Base-by-base conservation (phyloP, 306 rosid genomes). In the Hippophae gyantsensis region DNA sequence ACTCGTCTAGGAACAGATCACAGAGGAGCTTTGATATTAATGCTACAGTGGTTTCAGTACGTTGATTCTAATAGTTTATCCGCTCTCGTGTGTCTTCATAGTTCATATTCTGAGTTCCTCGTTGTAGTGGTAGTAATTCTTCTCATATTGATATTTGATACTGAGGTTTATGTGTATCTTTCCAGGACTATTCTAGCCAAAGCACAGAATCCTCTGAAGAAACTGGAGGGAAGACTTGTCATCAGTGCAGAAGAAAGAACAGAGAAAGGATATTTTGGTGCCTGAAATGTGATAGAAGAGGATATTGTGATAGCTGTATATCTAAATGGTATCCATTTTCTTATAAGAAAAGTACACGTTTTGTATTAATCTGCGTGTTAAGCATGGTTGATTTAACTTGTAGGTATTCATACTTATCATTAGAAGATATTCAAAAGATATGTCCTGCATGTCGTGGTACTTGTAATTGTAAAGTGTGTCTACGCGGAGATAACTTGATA, bases 371-470 rank as follows among this genome's bases (percentile, higher is more conserved):
- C 57, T 43, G 46, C 42, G 12, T 66, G 63, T 56, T 56, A 48
- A 62, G 41, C 64, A 68, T 58, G 62, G 61, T 56, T 60, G 60
- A 52, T 63, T 67, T 49, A 67, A 68, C 70, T 27, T 58, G 54
- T 72, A 93, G 99, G 84, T 93, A 93, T 70, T 69, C 83, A n/a
- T 76, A 80, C 73, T 65, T 82, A 53, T 62, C 95, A 7, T 42
- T 72, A 74, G 96, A 88, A 57, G 97, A 88, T 60, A 73, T 88
- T 68, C 89, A 82, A 85, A 86, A 67, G 71, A 66, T 57, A 25
- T 93, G 97, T 64, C 99, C 99, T 59, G 95, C 99, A 47, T 93
- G 97, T 65, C 76, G 85, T 60, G 97, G 99, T 68, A 80, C 74
- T 58, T 93, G 97, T 71, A 88, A 79, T 71, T 93, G 97, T 77